Base-by-base conservation (phyloP, 2,329 filamentous ascomycete genomes). In the Trichoderma simmonsii region DNA sequence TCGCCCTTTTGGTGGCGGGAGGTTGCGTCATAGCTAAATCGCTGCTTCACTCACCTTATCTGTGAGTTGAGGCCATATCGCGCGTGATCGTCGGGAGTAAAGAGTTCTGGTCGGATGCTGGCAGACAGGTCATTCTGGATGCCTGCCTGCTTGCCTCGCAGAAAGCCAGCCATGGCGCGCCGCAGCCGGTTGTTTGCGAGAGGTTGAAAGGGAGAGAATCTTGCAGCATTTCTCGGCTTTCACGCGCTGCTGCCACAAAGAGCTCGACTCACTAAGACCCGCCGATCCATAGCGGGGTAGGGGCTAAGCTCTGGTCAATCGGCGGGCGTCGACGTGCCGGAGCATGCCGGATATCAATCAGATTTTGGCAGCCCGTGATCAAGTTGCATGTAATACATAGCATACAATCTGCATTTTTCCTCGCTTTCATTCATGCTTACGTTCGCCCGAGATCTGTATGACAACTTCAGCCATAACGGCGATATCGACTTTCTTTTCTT, bases 101-200 rank as follows among this genome's bases (percentile, higher is more conserved):
- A 97, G 15, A 93, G 84, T 73, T 93, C 92, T 48, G 93, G 88
- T 21, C 89, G 86, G 74, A 98, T 90, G 75, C 91, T 92, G 21
- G 91, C 90, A 67, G 95, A 97, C 75, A 99, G 88, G 83, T 98
- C 96, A 82, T 92, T 93, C 80, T 94, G 92, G 77, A 99, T 92
- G 78, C 96, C 96, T 71, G 94, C 90, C 86, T 98, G 96, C 86
- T 97, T 98, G 77, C 93, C 92, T 80, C 96, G 88, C 74, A 99
- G 85, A 80, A 98, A 95, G 77, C 92, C 90, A 70, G 95, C 90
- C 95, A 98, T 98, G 34, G 43, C 43, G 43, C 43, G 43, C 43
- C 43, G 43, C 43, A 51, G n/a, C n/a, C 9, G 43, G 57, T n/a
- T 15, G 66, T 24, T 61, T 62, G 67, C n/a, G 57, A 15, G 57